phyloP scores from a whole-genome alignment of 768 basidiomycete genomes.

The Serendipita indica region DNA sequence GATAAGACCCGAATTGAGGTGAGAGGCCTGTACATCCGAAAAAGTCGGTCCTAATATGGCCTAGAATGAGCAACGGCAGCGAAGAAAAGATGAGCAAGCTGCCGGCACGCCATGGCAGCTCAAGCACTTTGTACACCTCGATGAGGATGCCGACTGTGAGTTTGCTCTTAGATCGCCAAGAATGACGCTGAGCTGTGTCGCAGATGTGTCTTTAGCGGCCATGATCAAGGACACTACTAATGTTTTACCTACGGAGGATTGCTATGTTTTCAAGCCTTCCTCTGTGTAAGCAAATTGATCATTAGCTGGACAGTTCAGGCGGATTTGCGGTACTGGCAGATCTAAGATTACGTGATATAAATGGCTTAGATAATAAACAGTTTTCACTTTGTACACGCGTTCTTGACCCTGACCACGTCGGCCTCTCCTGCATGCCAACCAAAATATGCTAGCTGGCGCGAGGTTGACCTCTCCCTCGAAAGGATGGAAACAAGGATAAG shows the following conservation, averaged over 20 bases:
- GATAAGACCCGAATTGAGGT: slow-evolving; percentile 92
- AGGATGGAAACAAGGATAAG: too few relatives aligned
- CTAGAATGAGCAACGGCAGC: slow-evolving; percentile 85
- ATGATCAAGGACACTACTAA: slow-evolving; percentile 39
- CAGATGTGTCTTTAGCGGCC: slow-evolving; percentile 54
- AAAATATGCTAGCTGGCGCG: too few relatives aligned
- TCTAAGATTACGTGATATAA: neutral
- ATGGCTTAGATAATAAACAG: neutral
- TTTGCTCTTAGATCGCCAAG: slow-evolving; percentile 13
- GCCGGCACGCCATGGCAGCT: slow-evolving; percentile 59
- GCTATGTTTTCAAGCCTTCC: slow-evolving; percentile 42
- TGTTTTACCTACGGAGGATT: slow-evolving; percentile 55
- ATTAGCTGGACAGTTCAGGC: too few relatives aligned
- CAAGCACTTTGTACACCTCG: slow-evolving; percentile 60
- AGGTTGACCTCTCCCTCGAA: too few relatives aligned
- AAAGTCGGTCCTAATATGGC: neutral
- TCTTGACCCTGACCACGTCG: neutral
- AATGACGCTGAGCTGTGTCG: neutral
- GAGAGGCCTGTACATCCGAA: slow-evolving; percentile 13
- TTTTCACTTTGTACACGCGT: neutral
- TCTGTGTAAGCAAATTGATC: too few relatives aligned
- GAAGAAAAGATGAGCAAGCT: slow-evolving; percentile 64
- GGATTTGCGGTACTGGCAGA: neutral
- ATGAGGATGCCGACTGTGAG: slow-evolving; percentile 60
- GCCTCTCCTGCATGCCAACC: neutral